phyloP scores from a whole-genome alignment of 495 filamentous ascomycete species.

The Talaromyces thailandensis region DNA sequence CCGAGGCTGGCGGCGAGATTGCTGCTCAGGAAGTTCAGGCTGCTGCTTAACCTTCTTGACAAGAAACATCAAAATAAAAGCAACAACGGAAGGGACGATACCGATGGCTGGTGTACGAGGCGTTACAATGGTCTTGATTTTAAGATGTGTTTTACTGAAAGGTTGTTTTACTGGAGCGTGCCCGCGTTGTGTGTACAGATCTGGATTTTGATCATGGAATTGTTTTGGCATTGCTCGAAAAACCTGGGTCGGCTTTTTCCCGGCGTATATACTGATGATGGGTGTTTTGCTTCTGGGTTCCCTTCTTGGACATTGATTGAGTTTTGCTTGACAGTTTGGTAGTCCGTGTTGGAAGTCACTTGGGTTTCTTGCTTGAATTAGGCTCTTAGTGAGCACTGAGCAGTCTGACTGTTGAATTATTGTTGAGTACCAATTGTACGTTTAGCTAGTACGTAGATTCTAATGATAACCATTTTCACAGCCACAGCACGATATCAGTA shows the following conservation, averaged over 20 bases:
- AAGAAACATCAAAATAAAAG: not conserved
- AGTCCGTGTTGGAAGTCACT: not conserved
- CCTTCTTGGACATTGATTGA: not conserved
- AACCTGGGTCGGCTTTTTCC: slow-evolving; percentile 12
- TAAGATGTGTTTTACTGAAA: not conserved
- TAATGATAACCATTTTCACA: not conserved
- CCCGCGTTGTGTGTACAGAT: slow-evolving; percentile 26
- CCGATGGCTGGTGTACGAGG: not conserved
- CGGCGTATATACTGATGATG: slow-evolving; percentile 9
- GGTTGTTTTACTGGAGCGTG: not conserved
- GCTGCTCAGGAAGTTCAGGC: slow-evolving; percentile 11
- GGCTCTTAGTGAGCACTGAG: not conserved
- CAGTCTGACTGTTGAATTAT: not conserved
- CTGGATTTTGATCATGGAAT: slow-evolving; percentile 9
- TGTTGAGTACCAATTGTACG: slow-evolving; percentile 1
- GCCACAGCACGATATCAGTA: not conserved
- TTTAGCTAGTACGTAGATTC: slow-evolving; percentile 5
- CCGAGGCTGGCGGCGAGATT: slow-evolving; percentile 55
- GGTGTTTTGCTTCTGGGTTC: slow-evolving; percentile 12
- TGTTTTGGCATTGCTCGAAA: slow-evolving; percentile 13
- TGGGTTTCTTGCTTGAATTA: not conserved
- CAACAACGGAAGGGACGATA: not conserved
- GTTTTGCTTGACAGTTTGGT: not conserved
- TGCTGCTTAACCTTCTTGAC: not conserved
- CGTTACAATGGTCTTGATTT: slow-evolving; percentile 1